Evolutionary conservation across 2,329 filamentous ascomycete species (phyloP).

Genomic region (Hymenoscyphus occultus): DNA sequence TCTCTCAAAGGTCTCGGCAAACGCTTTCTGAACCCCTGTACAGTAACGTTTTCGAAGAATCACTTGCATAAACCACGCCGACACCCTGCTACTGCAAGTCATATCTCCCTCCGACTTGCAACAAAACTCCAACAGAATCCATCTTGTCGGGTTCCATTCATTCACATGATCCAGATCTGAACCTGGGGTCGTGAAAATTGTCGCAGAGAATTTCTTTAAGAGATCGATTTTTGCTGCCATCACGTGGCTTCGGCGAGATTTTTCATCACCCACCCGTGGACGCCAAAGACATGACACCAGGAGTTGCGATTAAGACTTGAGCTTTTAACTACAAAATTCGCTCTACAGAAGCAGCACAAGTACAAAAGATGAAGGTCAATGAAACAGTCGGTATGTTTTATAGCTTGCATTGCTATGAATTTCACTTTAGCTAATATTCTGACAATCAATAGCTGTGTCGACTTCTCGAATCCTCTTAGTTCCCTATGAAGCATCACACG

Average conservation of each 20-base stretch:
- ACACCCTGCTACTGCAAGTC: conserved; percentile 8
- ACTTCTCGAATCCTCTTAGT: conserved; percentile 70
- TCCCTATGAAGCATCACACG: conserved; percentile 79
- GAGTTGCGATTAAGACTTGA: neutral
- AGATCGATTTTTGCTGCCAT: neutral
- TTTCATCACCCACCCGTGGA: neutral
- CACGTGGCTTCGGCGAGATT: neutral
- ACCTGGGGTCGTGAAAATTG: neutral
- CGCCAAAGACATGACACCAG: neutral
- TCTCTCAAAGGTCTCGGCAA: neutral
- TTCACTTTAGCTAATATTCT: neutral
- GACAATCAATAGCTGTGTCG: conserved; percentile 54
- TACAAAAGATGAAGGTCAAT: conserved; percentile 9
- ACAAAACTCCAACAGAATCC: conserved; percentile 10
- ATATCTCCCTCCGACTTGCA: conserved; percentile 15
- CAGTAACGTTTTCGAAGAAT: neutral
- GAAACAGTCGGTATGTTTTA: conserved; percentile 5
- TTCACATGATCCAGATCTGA: conserved; percentile 11
- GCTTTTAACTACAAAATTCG: too few species aligned
- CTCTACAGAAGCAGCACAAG: neutral
- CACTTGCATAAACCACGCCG: conserved; percentile 5
- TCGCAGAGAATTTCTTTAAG: neutral
- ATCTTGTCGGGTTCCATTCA: neutral
- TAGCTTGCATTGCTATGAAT: neutral
- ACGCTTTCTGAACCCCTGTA: neutral